Conservation (phyloP, 805 yeast species). For the Pichia manshurica region DNA sequence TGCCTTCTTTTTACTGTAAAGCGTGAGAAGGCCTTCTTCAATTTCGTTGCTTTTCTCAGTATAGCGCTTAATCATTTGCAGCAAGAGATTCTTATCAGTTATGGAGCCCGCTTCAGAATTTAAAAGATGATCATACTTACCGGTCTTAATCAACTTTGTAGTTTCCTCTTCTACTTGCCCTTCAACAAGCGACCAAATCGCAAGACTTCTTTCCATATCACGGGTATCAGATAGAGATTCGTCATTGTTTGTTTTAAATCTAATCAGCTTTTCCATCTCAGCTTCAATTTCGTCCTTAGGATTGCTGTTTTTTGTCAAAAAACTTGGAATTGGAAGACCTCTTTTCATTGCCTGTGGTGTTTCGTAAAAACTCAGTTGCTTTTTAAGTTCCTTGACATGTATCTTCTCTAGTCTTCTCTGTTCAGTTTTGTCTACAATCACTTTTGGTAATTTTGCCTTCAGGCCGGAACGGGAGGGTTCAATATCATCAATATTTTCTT, state of each 20-base stretch:
- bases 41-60: conserved; percentile 1
- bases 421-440: conserved; percentile 10
- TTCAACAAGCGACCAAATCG: conserved; percentile 1
- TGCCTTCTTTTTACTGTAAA: neutral
- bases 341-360: conserved; percentile 4
- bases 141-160: neutral
- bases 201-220: neutral
- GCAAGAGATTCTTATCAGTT: neutral
- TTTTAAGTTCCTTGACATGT: neutral
- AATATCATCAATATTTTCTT: neutral
- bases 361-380: neutral
- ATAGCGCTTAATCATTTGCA: conserved; percentile 1
- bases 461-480: no score
- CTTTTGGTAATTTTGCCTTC: neutral
- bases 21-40: neutral
- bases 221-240: neutral
- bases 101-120: neutral
- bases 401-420: neutral
- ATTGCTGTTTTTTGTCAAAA: no score
- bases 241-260: neutral
- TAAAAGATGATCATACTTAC: neutral
- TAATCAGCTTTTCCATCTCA: neutral
- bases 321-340: conserved; percentile 9
- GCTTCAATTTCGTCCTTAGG: neutral
- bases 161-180: neutral